phyloP scores from a whole-genome alignment of 2,329 filamentous ascomycete genomes.

The Exophiala aquamarina region DNA sequence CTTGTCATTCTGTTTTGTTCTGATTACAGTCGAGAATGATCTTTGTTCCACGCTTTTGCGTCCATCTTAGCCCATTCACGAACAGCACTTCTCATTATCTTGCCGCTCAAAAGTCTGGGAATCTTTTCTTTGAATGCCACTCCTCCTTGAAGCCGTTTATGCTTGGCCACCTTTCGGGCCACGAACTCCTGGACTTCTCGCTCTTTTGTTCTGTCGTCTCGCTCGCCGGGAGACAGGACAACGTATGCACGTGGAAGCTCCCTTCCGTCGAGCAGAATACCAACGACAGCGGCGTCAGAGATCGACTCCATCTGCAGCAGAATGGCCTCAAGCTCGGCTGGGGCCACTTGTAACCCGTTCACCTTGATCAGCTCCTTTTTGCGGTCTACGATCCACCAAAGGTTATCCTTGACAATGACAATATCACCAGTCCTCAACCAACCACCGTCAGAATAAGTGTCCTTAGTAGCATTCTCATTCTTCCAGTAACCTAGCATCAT shows the following conservation, averaged over 20 bases:
- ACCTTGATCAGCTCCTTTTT: conserved; percentile 59
- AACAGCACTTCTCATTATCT: conserved; percentile 56
- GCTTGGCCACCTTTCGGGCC: conserved; percentile 49
- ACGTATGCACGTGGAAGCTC: conserved; percentile 53
- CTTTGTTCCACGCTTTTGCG: too few species aligned
- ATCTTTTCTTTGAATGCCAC: conserved; percentile 57
- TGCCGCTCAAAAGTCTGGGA: conserved; percentile 57
- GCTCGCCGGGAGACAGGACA: conserved; percentile 42
- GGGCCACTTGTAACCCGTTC: conserved; percentile 65
- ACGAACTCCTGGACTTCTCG: conserved; percentile 41
- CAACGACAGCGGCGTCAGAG: conserved; percentile 56
- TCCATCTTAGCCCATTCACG: conserved; percentile 55
- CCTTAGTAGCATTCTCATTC: conserved; percentile 53
- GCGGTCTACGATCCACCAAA: conserved; percentile 56
- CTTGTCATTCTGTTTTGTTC: too few species aligned
- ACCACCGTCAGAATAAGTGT: conserved; percentile 64
- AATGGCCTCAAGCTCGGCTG: conserved; percentile 57
- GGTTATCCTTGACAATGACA: conserved; percentile 64
- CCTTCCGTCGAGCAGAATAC: conserved; percentile 32
- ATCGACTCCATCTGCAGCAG: conserved; percentile 53
- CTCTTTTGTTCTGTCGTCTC: conserved; percentile 43
- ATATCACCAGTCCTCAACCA: conserved; percentile 88
- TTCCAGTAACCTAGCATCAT: conserved; percentile 56
- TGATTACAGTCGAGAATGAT: too few species aligned
- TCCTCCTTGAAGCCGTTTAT: conserved; percentile 53